Conservation (phyloP, 176 grass and related monocot species). For the Oryza officinalis region DNA sequence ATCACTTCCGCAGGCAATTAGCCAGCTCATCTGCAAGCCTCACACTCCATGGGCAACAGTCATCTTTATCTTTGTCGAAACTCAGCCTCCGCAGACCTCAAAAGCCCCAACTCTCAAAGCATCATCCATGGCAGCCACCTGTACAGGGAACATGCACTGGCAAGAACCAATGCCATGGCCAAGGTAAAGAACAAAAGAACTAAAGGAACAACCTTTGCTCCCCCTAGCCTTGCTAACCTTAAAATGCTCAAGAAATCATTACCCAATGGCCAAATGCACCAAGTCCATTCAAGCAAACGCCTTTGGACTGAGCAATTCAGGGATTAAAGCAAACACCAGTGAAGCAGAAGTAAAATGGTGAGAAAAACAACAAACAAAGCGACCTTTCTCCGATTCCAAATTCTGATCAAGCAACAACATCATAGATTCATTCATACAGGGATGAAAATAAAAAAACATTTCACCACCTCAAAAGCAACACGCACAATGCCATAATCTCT, state of each 20-base stretch:
- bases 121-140: too few relatives aligned
- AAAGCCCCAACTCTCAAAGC: too few relatives aligned
- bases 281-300: background rate
- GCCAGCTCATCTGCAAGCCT: background rate
- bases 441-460: background rate
- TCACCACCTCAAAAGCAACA: constrained; percentile 34
- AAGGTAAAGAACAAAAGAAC: background rate
- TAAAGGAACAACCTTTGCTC: background rate
- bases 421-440: background rate
- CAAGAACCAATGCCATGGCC: background rate
- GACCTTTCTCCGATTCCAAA: constrained; percentile 38
- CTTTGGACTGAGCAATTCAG: constrained; percentile 8
- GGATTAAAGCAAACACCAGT: constrained; percentile 27
- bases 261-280: background rate
- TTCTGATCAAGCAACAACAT: constrained; percentile 26
- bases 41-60: background rate
- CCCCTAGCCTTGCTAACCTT: background rate
- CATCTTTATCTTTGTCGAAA: background rate
- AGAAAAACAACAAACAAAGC: constrained; percentile 30
- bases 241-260: background rate
- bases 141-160: background rate
- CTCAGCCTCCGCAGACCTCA: too few relatives aligned
- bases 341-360: constrained; percentile 17
- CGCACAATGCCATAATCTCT: constrained; percentile 1
- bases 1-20: background rate